A percentile compares a stretch with the other conserved stretches of the same genome.
Conservation (phyloP, 176 grass and related monocot genomes). For the Otatea glauca region DNA sequence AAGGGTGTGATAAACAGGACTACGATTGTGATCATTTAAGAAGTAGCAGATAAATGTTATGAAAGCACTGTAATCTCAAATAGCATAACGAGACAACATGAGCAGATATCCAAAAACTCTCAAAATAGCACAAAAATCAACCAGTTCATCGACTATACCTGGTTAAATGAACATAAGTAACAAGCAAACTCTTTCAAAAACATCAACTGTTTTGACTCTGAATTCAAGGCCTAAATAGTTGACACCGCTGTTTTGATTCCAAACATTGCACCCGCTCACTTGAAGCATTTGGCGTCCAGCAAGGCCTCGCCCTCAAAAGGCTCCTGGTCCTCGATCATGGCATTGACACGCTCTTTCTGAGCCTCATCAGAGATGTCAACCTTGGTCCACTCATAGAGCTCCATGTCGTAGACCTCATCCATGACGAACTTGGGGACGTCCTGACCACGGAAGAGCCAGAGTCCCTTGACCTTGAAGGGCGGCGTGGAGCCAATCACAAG, state of each 20-base stretch:
- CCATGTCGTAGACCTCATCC: conserved; percentile 96
- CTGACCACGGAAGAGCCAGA: conserved; percentile 96
- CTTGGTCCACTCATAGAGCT: conserved; percentile 92
- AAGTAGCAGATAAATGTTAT: not conserved
- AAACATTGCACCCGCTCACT: conserved; percentile 48
- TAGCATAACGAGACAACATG: not conserved
- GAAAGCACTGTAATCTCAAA: not conserved
- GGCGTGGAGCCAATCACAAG: conserved; percentile 74
- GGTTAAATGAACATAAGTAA: conserved; percentile 44
- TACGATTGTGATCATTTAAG: not conserved
- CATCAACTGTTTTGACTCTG: conserved; percentile 15
- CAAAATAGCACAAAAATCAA: conserved; percentile 35
- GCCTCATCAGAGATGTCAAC: conserved; percentile 72
- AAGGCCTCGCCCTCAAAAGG: conserved; percentile 81
- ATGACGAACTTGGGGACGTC: conserved; percentile 91
- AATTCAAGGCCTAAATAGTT: conserved; percentile 35
- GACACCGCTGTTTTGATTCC: not conserved
- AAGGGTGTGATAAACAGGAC: not conserved
- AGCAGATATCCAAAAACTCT: not conserved
- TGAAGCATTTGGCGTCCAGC: conserved; percentile 97
- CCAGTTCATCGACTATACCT: conserved; percentile 35
- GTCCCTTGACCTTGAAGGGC: conserved; percentile 93
- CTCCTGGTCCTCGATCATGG: conserved; percentile 97
- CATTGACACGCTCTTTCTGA: conserved; percentile 76
- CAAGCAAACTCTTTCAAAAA: conserved; percentile 42